Conservation (phyloP, 257 asterid species). For the Salvia miltiorrhiza region DNA sequence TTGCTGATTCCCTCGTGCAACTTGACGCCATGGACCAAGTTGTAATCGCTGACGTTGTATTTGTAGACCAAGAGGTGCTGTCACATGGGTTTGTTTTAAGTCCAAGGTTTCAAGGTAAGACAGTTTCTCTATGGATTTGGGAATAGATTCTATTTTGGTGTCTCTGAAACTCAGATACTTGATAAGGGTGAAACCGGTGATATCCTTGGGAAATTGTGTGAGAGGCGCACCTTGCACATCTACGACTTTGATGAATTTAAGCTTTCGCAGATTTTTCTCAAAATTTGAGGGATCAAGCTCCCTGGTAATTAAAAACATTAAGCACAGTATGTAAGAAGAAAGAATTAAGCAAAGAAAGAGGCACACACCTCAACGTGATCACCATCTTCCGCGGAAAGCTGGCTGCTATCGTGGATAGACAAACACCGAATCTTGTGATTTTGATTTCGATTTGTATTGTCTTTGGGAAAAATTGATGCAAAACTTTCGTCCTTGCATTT, state of each 20-base stretch:
- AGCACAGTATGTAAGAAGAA: neutral
- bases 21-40: slow-evolving; percentile 22
- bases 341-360: neutral
- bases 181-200: slow-evolving; percentile 30
- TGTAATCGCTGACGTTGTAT: neutral
- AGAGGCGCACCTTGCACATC: slow-evolving; percentile 29
- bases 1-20: slow-evolving; percentile 13
- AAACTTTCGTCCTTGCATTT: slow-evolving; percentile 37
- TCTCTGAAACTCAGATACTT: slow-evolving; percentile 35
- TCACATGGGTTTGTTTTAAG: slow-evolving; percentile 33
- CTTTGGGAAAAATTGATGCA: slow-evolving; percentile 17
- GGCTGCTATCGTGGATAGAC: slow-evolving; percentile 22
- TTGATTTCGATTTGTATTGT: neutral
- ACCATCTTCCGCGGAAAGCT: neutral
- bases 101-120: slow-evolving; percentile 36
- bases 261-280: neutral
- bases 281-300: neutral
- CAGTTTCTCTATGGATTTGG: slow-evolving; percentile 24
- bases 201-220: slow-evolving; percentile 24
- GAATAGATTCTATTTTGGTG: slow-evolving; percentile 20
- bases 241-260: slow-evolving; percentile 26
- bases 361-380: slow-evolving; percentile 17
- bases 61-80: slow-evolving; percentile 38
- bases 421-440: slow-evolving; percentile 31
- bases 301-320: neutral